Evolutionary conservation across 108 stramenopile species (phyloP).

Genomic region (Tribonema minus): DNA sequence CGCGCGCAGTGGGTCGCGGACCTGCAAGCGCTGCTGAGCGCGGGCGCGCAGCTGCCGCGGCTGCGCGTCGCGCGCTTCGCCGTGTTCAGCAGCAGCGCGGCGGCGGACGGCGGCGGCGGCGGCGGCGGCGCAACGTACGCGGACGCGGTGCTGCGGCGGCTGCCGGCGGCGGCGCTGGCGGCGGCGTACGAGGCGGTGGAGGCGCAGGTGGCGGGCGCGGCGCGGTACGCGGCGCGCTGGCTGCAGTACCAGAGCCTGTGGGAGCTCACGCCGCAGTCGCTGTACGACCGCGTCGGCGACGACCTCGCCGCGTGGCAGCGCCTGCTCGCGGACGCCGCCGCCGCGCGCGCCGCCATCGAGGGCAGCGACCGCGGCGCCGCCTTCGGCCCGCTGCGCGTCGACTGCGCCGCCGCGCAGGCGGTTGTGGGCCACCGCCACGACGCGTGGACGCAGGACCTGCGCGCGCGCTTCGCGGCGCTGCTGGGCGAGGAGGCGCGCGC

Average conservation of each 20-base stretch:
- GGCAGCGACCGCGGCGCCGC: conserved; percentile 64
- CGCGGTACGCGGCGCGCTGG: conserved; percentile 77
- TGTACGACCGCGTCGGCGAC: conserved; percentile 11
- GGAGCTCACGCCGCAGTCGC: conserved; percentile 73
- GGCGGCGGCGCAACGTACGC: neutral
- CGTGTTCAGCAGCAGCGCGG: conserved; percentile 59
- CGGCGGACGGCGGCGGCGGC: neutral
- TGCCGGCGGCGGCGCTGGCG: conserved; percentile 50
- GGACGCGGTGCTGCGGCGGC: conserved; percentile 10
- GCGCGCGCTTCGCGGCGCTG: conserved; percentile 71
- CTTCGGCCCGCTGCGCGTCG: conserved; percentile 83
- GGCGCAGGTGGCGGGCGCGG: conserved; percentile 63
- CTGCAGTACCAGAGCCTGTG: conserved; percentile 89
- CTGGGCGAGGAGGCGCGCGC: conserved; percentile 10
- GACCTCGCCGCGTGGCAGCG: conserved; percentile 81
- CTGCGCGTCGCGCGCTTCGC: conserved; percentile 79
- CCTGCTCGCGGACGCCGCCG: conserved; percentile 72
- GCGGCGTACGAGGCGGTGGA: conserved; percentile 70
- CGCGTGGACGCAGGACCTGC: conserved; percentile 93
- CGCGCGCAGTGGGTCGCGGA: conserved; percentile 61
- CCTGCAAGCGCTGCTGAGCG: conserved; percentile 73
- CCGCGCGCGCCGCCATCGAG: conserved; percentile 79
- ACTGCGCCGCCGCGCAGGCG: conserved; percentile 74
- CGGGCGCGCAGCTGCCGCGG: conserved; percentile 72
- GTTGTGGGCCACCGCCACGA: conserved; percentile 72